Base-by-base conservation (phyloP, 495 filamentous ascomycete species). In the Pyrenula aspistea region DNA sequence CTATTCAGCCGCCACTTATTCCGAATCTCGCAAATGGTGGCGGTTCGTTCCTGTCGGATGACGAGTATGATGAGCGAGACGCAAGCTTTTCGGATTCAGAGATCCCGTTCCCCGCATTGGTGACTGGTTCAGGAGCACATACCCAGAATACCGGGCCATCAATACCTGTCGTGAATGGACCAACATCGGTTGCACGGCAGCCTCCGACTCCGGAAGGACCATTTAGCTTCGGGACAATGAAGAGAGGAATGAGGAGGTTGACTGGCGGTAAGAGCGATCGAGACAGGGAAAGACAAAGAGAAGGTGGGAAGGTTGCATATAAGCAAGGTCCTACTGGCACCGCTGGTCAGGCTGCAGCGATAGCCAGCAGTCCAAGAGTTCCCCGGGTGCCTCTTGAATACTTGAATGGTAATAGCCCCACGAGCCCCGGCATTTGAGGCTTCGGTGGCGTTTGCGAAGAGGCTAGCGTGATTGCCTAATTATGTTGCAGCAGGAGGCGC, bases 141-240 rank as follows among this genome's bases (percentile, higher is more conserved):
- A 79, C 1, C 77, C 83, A 52, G 77, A 74, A 0, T 76, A 78
- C 58, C 73, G 77, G 59, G 71, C 77, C 65, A 69, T 81, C 63
- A 68, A 65, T 36, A 57, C 64, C 60, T 50, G 53, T 55, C 10
- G 72, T 66, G 24, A 71, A 68, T 51, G 74, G 57, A 49, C 73
- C 68, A 15, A 55, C 51, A 53, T 56, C 19, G 49, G 12, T 53
- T 56, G 10, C 59, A 60, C 21, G 55, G 54, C n/a, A 53, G 50
- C 24, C 55, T 56, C 23, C 56, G 47, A 60, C 63, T 36, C 58
- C 67, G 25, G 77, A 81, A 50, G 70, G 79, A 53, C 79, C 81
- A 0, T 83, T 84, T 53, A 82, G 85, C 55, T 69, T 88, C 0
- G 84, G 87, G 61, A 84, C 76, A 10, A 86, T 84, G 78, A 84